Evolutionary conservation across 306 rosid species (phyloP), one percentile per base, ranked within the genome.

Genomic region (Fragaria vesca): DNA sequence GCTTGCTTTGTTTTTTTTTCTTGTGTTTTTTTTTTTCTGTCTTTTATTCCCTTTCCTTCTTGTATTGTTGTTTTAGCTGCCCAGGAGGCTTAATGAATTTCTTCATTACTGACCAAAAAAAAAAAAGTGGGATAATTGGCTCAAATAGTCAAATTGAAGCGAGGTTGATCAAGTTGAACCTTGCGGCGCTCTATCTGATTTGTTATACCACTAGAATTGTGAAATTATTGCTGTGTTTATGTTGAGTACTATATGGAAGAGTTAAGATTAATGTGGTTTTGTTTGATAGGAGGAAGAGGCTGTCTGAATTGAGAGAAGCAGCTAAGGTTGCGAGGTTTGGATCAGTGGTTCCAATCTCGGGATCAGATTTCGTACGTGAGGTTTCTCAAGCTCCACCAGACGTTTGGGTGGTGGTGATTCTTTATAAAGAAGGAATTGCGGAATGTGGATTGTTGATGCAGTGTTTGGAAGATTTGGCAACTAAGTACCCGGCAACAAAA

Each of bases 361-460:
- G 98, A 76, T 87, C 98, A 38, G 98, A 95, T 86, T 95, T 95
- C 15, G 85, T 92, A 85, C 96, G 98, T 20, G 98, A 95, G 87
- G 98, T 95, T 75, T 95, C 97, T 0, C 98, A 92, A 74, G 98
- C 98, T 83, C 90, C 97, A 46, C 80, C 98, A 69, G 98, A 95
- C 80, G 97, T 95, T 78, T 92, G 98, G 98, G 98, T 95, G 77
- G 98, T 95, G 68, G 98, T 95, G 48, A 72, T 92, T 81, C 97
- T 95, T 57, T 90, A 92, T 86, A 95, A 95, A 81, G 97, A 95
- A 62, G 97, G 97, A 76, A 91, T 92, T 79, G 81, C 93, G 18
- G 96, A 91, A 76, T 92, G 98, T 80, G 92, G 81, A 36, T 68
- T 95, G 81, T 83, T 95, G 86, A 88, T 95, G 98, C 93, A 87